Conservation (phyloP, 2,329 filamentous ascomycete species). For the Achaetomium macrosporum region DNA sequence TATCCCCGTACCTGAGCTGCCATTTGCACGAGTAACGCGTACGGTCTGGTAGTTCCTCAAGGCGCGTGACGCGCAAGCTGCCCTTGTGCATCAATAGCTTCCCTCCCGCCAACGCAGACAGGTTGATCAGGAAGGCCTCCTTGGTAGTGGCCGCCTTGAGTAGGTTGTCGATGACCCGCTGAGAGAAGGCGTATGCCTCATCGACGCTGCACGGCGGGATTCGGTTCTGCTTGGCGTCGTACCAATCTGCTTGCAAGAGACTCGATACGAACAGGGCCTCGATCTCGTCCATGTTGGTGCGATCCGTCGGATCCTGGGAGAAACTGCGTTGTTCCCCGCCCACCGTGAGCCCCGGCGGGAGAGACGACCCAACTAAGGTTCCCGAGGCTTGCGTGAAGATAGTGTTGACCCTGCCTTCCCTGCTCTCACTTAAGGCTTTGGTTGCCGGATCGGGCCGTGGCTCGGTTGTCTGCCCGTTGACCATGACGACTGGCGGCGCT, state of each 20-base stretch:
- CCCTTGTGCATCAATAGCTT: slow-evolving; percentile 42
- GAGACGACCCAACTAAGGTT: neutral
- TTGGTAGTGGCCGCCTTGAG: slow-evolving; percentile 44
- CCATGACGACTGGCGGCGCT: slow-evolving; percentile 25
- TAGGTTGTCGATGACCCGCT: slow-evolving; percentile 48
- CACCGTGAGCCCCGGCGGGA: neutral
- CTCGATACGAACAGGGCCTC: slow-evolving; percentile 49
- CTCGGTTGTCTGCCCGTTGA: slow-evolving; percentile 27
- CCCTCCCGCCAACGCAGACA: slow-evolving; percentile 52
- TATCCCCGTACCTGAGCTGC: slow-evolving; percentile 50
- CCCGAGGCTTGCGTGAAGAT: neutral
- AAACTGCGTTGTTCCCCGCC: slow-evolving; percentile 12
- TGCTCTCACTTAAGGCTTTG: neutral
- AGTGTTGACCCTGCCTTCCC: neutral
- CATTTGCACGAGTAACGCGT: slow-evolving; percentile 48
- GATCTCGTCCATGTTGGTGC: slow-evolving; percentile 53
- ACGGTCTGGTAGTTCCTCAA: slow-evolving; percentile 37
- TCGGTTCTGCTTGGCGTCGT: slow-evolving; percentile 40
- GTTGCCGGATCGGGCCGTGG: neutral
- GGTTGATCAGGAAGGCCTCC: slow-evolving; percentile 53
- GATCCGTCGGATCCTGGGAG: slow-evolving; percentile 35
- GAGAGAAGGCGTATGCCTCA: slow-evolving; percentile 50
- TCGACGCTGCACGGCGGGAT: slow-evolving; percentile 42
- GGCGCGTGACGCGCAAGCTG: slow-evolving; percentile 37
- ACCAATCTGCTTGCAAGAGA: slow-evolving; percentile 47